Base-by-base conservation (phyloP, 108 stramenopile species). In the Nitzschia inconspicua region DNA sequence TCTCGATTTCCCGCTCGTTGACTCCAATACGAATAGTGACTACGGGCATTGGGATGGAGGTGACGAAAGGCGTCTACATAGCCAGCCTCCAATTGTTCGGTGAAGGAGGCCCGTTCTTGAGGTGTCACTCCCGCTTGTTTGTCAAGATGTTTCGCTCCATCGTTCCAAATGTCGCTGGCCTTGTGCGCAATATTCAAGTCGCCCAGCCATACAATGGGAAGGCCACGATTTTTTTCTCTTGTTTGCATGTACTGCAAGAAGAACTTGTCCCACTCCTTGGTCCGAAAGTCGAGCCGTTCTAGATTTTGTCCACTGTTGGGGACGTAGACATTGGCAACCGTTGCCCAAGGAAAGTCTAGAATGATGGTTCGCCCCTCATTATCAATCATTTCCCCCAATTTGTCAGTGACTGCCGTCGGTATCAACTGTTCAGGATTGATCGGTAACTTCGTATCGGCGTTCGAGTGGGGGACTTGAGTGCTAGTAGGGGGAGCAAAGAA, bases 231-330 rank as follows among this genome's bases (percentile, higher is more conserved):
- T 27, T 70, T 79, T 57, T 88, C 79, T 25, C 74, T 71, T 23
- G 59, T 51, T 63, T 77, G 66, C 81, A 88, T 82, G 60, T 78
- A 85, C 28, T 66, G 40, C 1, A 94, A 34, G 58, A 99, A 80
- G 48, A 91, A 85, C 18, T 69, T 73, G 65, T 99, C 97, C 97
- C 97, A 99, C 53, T 92, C 66, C 43, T 85, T 62, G 0, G 95
- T 95, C n/a, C 98, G 88, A 63, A 97, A 98, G 20, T 73, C 66
- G 3, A 99, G 72, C 19, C 97, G 82, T 46, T 94, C 93, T 30
- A 99, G 87, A 10, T 86, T 92, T 74, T 97, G 94, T 19, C 98
- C 98, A 3, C 87, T 84, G 65, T 99, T 99, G n/a, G 98, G 96
- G 10, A 98, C 96, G 64, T 99, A 99, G 18, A 94, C 75, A 63